Conservation (phyloP, 2,329 filamentous ascomycete genomes). For the Pyricularia grisea region DNA sequence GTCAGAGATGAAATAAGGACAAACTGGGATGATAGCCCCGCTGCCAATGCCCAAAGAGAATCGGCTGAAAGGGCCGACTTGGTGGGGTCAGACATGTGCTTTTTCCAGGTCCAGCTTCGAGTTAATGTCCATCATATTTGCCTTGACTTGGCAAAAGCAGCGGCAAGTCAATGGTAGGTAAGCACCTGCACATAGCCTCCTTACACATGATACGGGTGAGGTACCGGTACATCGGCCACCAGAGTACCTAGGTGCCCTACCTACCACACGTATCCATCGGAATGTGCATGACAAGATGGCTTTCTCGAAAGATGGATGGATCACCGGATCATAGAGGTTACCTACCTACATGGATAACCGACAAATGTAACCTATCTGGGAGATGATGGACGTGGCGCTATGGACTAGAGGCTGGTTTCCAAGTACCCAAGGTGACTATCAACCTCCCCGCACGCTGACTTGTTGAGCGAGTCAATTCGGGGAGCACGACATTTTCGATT, state of each 20-base stretch:
- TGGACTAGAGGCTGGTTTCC: not conserved
- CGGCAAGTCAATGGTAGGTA: too few species aligned
- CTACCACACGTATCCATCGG: not conserved
- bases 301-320: not conserved
- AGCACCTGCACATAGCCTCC: too few species aligned
- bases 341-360: not conserved
- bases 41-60: not conserved
- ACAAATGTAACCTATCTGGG: not conserved
- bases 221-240: too few species aligned
- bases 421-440: too few species aligned
- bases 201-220: too few species aligned
- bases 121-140: not conserved
- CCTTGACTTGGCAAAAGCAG: too few species aligned
- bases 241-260: not conserved
- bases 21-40: too few species aligned
- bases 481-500: too few species aligned
- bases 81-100: not conserved
- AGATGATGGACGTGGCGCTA: not conserved
- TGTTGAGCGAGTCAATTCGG: too few species aligned
- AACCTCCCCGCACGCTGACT: too few species aligned
- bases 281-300: not conserved
- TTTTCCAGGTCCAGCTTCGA: not conserved
- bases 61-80: not conserved
- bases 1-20: too few species aligned
- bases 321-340: not conserved